Evolutionary conservation across 78 protist species (phyloP).

Genomic region (Planoprotostelium fungivorum): DNA sequence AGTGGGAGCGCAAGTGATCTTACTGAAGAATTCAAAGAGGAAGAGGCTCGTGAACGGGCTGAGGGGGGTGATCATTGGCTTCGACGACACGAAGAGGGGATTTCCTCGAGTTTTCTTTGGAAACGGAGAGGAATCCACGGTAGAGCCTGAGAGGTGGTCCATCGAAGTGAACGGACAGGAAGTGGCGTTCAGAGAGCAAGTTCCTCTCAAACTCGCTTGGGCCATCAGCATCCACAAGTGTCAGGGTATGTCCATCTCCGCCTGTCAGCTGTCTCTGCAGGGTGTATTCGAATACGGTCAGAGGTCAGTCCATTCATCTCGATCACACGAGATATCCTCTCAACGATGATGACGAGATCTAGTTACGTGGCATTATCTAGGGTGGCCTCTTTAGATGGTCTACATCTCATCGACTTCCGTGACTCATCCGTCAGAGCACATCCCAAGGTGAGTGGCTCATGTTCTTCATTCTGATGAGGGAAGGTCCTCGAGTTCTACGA

Average conservation of each 20-base stretch:
- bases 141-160: conserved; percentile 15
- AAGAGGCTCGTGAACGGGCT: conserved; percentile 70
- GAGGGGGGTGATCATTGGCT: conserved; percentile 57
- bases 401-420: conserved; percentile 17
- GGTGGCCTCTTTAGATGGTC: conserved; percentile 60
- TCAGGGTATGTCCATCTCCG: conserved; percentile 81
- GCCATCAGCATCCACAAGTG: conserved; percentile 81
- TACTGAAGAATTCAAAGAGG: conserved; percentile 31
- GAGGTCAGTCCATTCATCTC: no score
- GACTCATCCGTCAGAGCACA: not conserved
- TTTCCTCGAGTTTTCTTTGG: conserved; percentile 41
- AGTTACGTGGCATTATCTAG: conserved; percentile 88
- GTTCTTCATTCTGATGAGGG: not conserved
- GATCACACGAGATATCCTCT: not conserved
- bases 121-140: conserved; percentile 27
- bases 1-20: conserved; percentile 28
- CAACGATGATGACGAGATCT: no score
- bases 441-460: not conserved
- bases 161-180: not conserved
- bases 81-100: conserved; percentile 8
- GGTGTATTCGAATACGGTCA: conserved; percentile 71
- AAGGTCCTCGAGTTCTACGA: not conserved
- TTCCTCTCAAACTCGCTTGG: conserved; percentile 86
- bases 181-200: conserved; percentile 29
- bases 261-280: conserved; percentile 32